phyloP scores from a whole-genome alignment of 2,329 filamentous ascomycete species.

The Trichoderma sp. region DNA sequence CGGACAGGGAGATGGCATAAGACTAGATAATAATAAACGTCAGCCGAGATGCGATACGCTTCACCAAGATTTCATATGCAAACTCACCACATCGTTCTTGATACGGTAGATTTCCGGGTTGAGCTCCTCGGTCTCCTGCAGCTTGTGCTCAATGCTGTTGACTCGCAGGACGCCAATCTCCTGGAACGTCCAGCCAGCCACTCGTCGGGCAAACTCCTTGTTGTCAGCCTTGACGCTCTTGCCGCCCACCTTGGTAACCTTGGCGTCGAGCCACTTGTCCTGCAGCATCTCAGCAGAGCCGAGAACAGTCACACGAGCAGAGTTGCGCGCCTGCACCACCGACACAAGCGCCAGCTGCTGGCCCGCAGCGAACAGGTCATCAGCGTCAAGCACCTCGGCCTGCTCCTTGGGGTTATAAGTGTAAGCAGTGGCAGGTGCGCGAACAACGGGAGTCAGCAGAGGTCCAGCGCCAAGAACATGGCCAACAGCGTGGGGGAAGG shows the following conservation, averaged over 20 bases:
- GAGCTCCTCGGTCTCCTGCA: slow-evolving; percentile 52
- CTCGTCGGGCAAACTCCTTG: slow-evolving; percentile 76
- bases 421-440: slow-evolving; percentile 82
- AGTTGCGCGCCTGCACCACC: slow-evolving; percentile 86
- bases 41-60: not conserved
- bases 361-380: slow-evolving; percentile 83
- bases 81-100: slow-evolving; percentile 92
- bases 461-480: slow-evolving; percentile 77
- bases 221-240: slow-evolving; percentile 67
- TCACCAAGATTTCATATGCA: not conserved
- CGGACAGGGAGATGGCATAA: slow-evolving; percentile 84
- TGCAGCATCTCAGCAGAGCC: slow-evolving; percentile 84
- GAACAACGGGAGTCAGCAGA: slow-evolving; percentile 76
- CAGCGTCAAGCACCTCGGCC: slow-evolving; percentile 55
- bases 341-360: slow-evolving; percentile 82
- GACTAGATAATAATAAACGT: slow-evolving; percentile 48
- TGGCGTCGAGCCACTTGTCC: slow-evolving; percentile 83
- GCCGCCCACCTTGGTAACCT: slow-evolving; percentile 61
- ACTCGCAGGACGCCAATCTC: slow-evolving; percentile 87
- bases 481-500: slow-evolving; percentile 78
- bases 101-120: slow-evolving; percentile 92
- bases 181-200: slow-evolving; percentile 95
- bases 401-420: slow-evolving; percentile 93
- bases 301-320: slow-evolving; percentile 80
- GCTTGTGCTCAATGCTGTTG: slow-evolving; percentile 76